A percentile compares a stretch with the other conserved stretches of the same genome.
Evolutionary conservation across 2,329 filamentous ascomycete species (phyloP).

Genomic region (Septoria petroselini): DNA sequence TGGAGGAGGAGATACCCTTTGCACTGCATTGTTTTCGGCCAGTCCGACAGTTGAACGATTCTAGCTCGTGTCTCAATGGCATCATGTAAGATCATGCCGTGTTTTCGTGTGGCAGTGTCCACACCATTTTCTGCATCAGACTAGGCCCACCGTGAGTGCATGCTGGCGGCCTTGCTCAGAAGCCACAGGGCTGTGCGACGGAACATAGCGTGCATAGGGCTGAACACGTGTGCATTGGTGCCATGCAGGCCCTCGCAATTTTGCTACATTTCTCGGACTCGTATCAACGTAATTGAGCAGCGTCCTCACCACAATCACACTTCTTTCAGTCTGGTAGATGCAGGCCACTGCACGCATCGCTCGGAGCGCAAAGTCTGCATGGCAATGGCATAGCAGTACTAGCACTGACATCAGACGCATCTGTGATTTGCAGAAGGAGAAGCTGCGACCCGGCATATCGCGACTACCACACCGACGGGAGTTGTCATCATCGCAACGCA

Average conservation of each 20-base stretch:
- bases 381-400: no score
- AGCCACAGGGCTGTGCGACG: constrained; percentile 10
- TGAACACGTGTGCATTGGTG: constrained; percentile 1
- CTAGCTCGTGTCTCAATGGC: neutral
- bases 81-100: neutral
- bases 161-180: constrained; percentile 5
- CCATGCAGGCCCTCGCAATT: neutral
- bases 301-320: no score
- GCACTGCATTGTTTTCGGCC: neutral
- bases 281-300: constrained; percentile 1
- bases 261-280: constrained; percentile 4
- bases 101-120: constrained; percentile 1
- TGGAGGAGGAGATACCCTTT: neutral
- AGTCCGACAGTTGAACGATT: no score
- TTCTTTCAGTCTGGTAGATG: no score
- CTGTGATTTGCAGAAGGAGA: no score
- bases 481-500: neutral
- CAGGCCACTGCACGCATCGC: no score
- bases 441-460: no score
- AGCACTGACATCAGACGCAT: no score
- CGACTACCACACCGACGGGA: neutral
- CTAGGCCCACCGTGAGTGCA: neutral
- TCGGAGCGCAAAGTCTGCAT: no score
- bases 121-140: neutral
- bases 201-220: neutral